These are phyloP conservation scores for Pseudogymnoascus sp. DNA, from an alignment of 2,329 filamentous ascomycete species.

Conservation along the genomic window DNA sequence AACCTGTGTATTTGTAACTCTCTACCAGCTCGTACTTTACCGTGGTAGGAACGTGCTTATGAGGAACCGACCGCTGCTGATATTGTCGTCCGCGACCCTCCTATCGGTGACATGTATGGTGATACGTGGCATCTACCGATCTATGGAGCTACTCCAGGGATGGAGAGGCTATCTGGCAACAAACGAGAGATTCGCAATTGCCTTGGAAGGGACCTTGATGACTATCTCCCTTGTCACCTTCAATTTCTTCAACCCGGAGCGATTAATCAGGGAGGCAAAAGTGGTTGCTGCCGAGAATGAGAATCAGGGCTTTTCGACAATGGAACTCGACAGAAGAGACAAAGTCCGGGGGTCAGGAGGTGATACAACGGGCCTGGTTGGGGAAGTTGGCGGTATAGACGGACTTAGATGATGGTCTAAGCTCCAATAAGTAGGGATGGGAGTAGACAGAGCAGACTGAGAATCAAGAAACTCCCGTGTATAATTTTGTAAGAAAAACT, in stretches of 20 bases:
- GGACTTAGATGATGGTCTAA: background rate
- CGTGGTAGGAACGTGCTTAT: slow-evolving; percentile 31
- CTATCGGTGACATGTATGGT: slow-evolving; percentile 35
- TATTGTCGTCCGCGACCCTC: background rate
- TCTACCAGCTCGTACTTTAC: slow-evolving; percentile 30
- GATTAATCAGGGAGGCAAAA: background rate
- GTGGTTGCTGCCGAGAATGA: background rate
- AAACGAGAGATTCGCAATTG: slow-evolving; percentile 36
- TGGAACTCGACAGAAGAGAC: background rate
- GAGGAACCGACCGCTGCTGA: background rate
- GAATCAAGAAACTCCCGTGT: background rate
- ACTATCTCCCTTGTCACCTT: slow-evolving; percentile 31
- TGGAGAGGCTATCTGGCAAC: slow-evolving; percentile 35
- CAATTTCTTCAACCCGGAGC: slow-evolving; percentile 17
- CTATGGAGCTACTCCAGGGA: slow-evolving; percentile 40
- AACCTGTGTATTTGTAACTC: slow-evolving; percentile 32
- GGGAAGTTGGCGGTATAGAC: background rate
- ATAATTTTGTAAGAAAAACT: background rate
- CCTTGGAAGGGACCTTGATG: slow-evolving; percentile 38
- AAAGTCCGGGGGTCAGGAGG: background rate
- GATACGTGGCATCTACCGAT: slow-evolving; percentile 37
- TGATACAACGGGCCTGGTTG: background rate
- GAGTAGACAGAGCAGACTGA: background rate
- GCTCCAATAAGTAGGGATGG: background rate
- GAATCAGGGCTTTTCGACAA: background rate